Conservation (phyloP, 2,329 filamentous ascomycete species). For the Xenoacremonium recifei region DNA sequence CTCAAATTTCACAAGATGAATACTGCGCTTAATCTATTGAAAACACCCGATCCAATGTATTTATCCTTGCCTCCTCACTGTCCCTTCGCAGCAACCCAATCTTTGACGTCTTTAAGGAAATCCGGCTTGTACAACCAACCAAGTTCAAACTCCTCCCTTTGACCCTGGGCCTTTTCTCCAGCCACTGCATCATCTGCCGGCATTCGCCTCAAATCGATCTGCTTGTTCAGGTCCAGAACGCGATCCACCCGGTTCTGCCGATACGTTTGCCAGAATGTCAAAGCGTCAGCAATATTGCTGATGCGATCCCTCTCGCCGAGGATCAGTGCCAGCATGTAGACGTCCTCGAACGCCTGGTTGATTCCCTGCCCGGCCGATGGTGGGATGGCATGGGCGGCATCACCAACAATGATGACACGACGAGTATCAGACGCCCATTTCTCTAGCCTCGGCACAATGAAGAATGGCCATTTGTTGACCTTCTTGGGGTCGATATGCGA, state of each 20-base stretch:
- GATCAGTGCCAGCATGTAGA: conserved; percentile 40
- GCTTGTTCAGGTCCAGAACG: neutral
- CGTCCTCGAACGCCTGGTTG: conserved; percentile 47
- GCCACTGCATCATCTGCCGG: neutral
- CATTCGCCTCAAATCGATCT: neutral
- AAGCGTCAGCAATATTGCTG: neutral
- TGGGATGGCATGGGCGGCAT: conserved; percentile 45
- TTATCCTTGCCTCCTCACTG: neutral
- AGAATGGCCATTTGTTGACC: conserved; percentile 47
- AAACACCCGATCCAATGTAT: too few species aligned
- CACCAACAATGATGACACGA: conserved; percentile 42
- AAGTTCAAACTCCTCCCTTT: neutral
- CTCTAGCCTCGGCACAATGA: conserved; percentile 41
- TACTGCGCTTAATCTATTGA: too few species aligned
- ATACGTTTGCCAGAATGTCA: neutral
- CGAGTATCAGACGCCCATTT: conserved; percentile 34
- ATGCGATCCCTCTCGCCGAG: conserved; percentile 14
- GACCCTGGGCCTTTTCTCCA: neutral
- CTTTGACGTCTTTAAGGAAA: neutral
- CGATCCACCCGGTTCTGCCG: neutral
- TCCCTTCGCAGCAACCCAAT: neutral
- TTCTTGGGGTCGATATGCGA: conserved; percentile 25
- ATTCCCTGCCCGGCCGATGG: conserved; percentile 42
- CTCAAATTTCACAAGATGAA: too few species aligned
- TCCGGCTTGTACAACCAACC: neutral